Percentiles rank a stretch among this genome's conserved stretches.
These are phyloP conservation scores for Penicillium paxilli DNA, from an alignment of 495 filamentous ascomycete genomes.

Conservation along the genomic window DNA sequence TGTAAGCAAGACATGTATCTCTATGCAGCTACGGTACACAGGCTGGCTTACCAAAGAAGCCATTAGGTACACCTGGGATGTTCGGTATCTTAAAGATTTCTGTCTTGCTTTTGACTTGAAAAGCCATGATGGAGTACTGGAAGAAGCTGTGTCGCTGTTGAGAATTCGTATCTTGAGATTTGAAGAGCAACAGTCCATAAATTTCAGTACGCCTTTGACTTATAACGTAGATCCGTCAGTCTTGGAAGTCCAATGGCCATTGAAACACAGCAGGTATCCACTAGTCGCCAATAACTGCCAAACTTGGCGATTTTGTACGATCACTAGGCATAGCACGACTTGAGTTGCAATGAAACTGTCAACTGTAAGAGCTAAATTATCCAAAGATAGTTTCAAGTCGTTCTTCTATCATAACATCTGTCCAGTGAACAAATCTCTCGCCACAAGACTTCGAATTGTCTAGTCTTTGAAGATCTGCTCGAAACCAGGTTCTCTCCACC, in stretches of 20 bases:
- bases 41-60: neutral
- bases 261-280: neutral
- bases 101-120: neutral
- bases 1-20: neutral
- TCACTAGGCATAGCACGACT: too few relatives aligned
- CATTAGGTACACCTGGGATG: neutral
- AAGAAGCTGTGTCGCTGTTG: neutral
- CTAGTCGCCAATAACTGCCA: neutral
- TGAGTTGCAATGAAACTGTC: too few relatives aligned
- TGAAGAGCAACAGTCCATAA: too few relatives aligned
- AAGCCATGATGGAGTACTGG: neutral
- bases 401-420: neutral
- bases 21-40: neutral
- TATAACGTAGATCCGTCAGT: too few relatives aligned
- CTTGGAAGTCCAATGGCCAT: neutral
- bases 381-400: neutral
- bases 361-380: neutral
- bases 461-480: neutral
- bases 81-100: neutral
- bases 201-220: too few relatives aligned
- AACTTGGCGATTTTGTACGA: neutral
- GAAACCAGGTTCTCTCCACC: neutral
- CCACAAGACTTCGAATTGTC: neutral
- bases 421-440: neutral
- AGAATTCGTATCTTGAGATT: neutral